Percentiles rank a stretch among this genome's conserved stretches.
Evolutionary conservation across 78 protist genomes (phyloP).

Genomic region (Planoprotostelium fungivorum): DNA sequence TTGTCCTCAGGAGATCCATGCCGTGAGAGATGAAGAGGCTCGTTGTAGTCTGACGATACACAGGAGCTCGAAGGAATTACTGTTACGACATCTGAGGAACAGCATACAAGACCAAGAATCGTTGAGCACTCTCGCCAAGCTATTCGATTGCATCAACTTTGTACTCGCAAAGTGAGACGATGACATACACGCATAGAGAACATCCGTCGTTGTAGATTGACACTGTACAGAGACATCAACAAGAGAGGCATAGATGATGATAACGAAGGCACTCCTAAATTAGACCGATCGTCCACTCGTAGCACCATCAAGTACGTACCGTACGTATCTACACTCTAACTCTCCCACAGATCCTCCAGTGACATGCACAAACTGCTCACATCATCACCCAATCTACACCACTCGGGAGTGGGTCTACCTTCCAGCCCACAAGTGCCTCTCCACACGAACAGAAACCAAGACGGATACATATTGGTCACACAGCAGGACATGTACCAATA

Average conservation of each 20-base stretch:
- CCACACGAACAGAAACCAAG: background rate
- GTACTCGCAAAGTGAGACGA: background rate
- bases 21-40: background rate
- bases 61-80: conserved; percentile 1
- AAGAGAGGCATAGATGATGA: no score
- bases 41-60: background rate
- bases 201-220: no score
- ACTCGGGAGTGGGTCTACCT: background rate
- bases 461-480: background rate
- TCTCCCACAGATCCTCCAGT: background rate
- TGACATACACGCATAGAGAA: no score
- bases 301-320: background rate
- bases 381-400: background rate
- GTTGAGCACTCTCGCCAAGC: background rate
- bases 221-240: no score
- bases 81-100: background rate
- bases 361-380: background rate
- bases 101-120: background rate
- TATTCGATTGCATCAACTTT: background rate
- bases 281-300: background rate
- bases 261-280: background rate
- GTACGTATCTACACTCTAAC: background rate
- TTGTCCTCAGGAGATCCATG: background rate
- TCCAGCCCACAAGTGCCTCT: background rate
- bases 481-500: conserved; percentile 2